These are phyloP conservation scores for Bimuria novae-zelandiae DNA, from an alignment of 2,329 filamentous ascomycete species.

Conservation along the genomic window DNA sequence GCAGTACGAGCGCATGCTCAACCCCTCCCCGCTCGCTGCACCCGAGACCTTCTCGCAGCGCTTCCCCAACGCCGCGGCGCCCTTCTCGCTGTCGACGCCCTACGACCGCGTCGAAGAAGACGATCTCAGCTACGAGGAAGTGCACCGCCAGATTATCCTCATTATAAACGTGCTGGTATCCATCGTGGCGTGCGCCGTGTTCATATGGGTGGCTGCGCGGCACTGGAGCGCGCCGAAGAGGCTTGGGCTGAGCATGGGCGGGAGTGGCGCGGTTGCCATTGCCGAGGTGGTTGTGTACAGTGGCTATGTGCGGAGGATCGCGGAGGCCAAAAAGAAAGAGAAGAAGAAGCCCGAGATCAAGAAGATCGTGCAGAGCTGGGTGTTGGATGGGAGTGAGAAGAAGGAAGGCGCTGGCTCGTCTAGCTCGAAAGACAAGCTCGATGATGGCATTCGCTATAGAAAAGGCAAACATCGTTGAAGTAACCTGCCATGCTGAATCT, in stretches of 20 bases:
- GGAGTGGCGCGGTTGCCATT: constrained; percentile 70
- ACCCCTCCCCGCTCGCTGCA: constrained; percentile 52
- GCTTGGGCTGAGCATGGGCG: constrained; percentile 71
- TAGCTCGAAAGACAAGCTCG: constrained; percentile 29
- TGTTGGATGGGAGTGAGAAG: constrained; percentile 47
- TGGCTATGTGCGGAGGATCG: constrained; percentile 73
- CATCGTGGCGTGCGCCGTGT: constrained; percentile 76
- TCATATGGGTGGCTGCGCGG: constrained; percentile 76
- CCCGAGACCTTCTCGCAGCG: constrained; percentile 64
- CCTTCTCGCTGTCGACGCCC: constrained; percentile 50
- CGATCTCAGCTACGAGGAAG: constrained; percentile 70
- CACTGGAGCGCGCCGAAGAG: constrained; percentile 76
- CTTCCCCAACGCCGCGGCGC: constrained; percentile 58
- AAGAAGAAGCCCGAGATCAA: constrained; percentile 66
- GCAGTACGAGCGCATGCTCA: constrained; percentile 80
- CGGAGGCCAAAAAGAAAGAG: constrained; percentile 68
- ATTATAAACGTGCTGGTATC: constrained; percentile 91
- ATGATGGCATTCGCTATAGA: constrained; percentile 45
- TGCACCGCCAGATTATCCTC: constrained; percentile 80
- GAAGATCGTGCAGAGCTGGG: constrained; percentile 74
- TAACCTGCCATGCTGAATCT: too few species aligned
- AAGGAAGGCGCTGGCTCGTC: constrained; percentile 15
- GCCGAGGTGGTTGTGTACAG: constrained; percentile 79
- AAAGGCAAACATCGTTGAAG: constrained; percentile 52
- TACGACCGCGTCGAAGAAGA: constrained; percentile 57